A percentile compares a stretch with the other conserved stretches of the same genome.
These are phyloP conservation scores for Serendipita sp. DNA, from an alignment of 768 basidiomycete genomes.

Conservation along the genomic window DNA sequence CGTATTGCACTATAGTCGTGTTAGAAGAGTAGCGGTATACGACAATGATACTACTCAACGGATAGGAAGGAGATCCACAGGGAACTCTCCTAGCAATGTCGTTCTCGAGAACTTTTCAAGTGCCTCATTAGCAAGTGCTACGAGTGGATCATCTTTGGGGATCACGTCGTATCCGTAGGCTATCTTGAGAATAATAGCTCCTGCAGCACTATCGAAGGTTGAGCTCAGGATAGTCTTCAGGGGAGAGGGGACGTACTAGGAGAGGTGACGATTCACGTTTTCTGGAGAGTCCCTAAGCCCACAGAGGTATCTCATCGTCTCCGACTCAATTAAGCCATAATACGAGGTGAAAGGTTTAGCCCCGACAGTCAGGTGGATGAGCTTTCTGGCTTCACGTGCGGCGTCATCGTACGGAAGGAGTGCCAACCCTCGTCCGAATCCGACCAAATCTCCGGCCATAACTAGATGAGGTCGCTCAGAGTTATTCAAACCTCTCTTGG, in stretches of 20 bases:
- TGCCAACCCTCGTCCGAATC: conserved; percentile 1
- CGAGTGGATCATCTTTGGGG: conserved; percentile 27
- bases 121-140: conserved; percentile 26
- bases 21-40: neutral
- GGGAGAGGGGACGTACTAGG: neutral
- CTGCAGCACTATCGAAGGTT: conserved; percentile 21
- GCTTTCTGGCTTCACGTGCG: neutral
- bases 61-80: conserved; percentile 28
- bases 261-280: neutral
- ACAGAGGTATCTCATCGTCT: neutral
- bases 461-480: conserved; percentile 20
- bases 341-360: neutral
- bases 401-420: conserved; percentile 7
- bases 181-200: conserved; percentile 25
- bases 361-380: conserved; percentile 4
- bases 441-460: conserved; percentile 11
- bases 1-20: conserved; percentile 19
- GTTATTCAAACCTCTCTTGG: conserved; percentile 28
- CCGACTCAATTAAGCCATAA: neutral
- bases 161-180: conserved; percentile 31
- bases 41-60: conserved; percentile 16
- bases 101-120: conserved; percentile 21
- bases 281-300: conserved; percentile 4
- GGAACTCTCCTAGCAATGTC: conserved; percentile 26
- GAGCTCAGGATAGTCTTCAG: neutral